Conservation (phyloP, 306 rosid genomes). For the Abrus pulchellus region DNA sequence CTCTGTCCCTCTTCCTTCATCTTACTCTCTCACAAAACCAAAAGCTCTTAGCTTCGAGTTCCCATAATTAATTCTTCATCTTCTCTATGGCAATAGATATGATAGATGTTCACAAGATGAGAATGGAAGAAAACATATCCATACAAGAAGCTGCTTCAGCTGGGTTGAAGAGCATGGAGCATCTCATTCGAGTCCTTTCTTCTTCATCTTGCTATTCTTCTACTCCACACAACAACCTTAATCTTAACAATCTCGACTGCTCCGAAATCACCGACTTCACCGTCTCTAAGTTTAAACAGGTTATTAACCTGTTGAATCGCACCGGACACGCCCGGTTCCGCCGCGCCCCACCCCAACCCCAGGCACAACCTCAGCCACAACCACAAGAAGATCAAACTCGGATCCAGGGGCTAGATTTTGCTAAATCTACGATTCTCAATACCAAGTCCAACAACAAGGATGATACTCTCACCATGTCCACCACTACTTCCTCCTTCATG, state of each 20-base stretch:
- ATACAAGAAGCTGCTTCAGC: slow-evolving; percentile 77
- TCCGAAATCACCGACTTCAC: slow-evolving; percentile 76
- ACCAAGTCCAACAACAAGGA: slow-evolving; percentile 42
- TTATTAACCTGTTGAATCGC: slow-evolving; percentile 72
- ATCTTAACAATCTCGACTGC: slow-evolving; percentile 51
- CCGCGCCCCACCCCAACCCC: slow-evolving; percentile 58
- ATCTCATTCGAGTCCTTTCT: slow-evolving; percentile 63
- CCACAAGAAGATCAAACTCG: not conserved
- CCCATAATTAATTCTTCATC: too few species aligned
- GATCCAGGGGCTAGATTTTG: slow-evolving; percentile 40
- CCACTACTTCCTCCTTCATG: slow-evolving; percentile 67
- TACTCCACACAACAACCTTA: not conserved
- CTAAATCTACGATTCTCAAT: slow-evolving; percentile 32
- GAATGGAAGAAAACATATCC: slow-evolving; percentile 61
- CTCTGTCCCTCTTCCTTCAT: not conserved
- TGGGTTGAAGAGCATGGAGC: slow-evolving; percentile 80
- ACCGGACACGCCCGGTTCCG: slow-evolving; percentile 95
- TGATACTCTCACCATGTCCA: slow-evolving; percentile 51
- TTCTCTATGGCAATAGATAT: slow-evolving; percentile 66
- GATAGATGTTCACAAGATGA: slow-evolving; percentile 29
- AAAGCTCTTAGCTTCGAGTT: not conserved
- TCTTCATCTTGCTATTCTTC: not conserved
- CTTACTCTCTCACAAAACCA: not conserved
- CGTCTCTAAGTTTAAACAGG: slow-evolving; percentile 72
- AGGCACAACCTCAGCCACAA: not conserved